Evolutionary conservation across 805 yeast genomes (phyloP), one percentile per base, ranked within the genome.

Genomic region (Candida hungchunana): DNA sequence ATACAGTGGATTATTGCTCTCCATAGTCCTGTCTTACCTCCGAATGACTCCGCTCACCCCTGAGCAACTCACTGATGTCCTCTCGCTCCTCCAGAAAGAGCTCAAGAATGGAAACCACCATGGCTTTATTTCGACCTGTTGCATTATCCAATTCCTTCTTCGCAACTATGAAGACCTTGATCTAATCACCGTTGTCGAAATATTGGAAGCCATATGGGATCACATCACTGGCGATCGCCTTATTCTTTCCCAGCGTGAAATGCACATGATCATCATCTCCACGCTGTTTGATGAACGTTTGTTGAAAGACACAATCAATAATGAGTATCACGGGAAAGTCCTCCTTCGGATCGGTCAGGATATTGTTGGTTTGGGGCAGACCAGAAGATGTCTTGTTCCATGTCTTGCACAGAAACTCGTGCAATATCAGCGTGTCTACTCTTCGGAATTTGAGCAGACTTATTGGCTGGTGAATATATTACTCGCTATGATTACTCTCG

Each of bases 311-410:
- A 66, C 81, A 0, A 47, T 58, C 1, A 46, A 50, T 1, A 56
- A 55, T 41, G 55, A 47, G 11, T 43, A 37, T 1, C 44, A 66
- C 14, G 51, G 59, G 9, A 51, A 47, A 6, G 40, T 41, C 0
- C 51, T 40, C 14, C 32, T 24, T 18, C 43, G 37, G 14, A 64
- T 75, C 34, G 66, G 74, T 2, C 31, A 46, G 11, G 67, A 73
- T 1, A 64, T 80, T 3, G 60, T 79, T 19, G 46, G 50, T 1
- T 67, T 71, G 30, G 61, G 85, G 0, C 66, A 53, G 36, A 79
- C 84, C 0, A 71, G 95, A 56, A 74, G 94, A 46, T 69, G 82
- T 3, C 59, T 88, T 7, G 58, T 86, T 17, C 89, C 95, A 0
- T 48, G 67, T 1, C 53, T 88, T 9, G 65, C 82, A 8, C 56